A percentile compares a stretch with the other conserved stretches of the same genome.
These are phyloP conservation scores for Cercophora sp. DNA, from an alignment of 495 filamentous ascomycete genomes.

Conservation along the genomic window DNA sequence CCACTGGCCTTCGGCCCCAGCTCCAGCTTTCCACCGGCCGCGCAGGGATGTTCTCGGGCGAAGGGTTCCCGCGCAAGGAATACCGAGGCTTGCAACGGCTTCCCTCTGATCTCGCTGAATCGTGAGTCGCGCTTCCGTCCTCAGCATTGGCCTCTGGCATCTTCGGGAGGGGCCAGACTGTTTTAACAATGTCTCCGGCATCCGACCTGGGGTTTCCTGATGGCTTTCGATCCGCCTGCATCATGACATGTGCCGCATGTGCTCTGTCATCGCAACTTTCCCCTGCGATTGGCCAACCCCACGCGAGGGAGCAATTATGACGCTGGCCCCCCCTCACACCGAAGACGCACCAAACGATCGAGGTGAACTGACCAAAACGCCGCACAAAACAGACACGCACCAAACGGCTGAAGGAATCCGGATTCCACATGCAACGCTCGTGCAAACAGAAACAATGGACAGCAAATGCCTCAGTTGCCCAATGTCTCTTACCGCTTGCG, in stretches of 20 bases:
- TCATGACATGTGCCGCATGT: slow-evolving; percentile 11
- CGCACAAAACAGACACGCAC: no score
- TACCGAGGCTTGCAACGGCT: slow-evolving; percentile 7
- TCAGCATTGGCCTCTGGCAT: no score
- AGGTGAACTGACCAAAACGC: no score
- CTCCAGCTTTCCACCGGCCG: slow-evolving; percentile 3
- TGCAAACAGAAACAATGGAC: neutral
- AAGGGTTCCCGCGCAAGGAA: slow-evolving; percentile 11
- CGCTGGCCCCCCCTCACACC: neutral
- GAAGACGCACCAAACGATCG: no score
- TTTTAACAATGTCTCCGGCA: no score
- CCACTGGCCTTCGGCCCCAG: slow-evolving; percentile 1
- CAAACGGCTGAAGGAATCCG: no score
- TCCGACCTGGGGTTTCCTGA: no score
- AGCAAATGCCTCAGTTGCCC: slow-evolving; percentile 8
- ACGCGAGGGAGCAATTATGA: slow-evolving; percentile 1
- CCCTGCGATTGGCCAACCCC: slow-evolving; percentile 1
- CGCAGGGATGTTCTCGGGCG: neutral
- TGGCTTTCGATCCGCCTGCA: no score
- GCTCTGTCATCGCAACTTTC: neutral
- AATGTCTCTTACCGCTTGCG: neutral
- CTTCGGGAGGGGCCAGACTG: no score
- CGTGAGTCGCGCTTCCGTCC: neutral
- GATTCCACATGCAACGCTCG: no score
- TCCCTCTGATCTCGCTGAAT: slow-evolving; percentile 1